Evolutionary conservation across 2,329 filamentous ascomycete species (phyloP), one percentile per base, ranked within the genome.

Genomic region (Alternaria postmessia): DNA sequence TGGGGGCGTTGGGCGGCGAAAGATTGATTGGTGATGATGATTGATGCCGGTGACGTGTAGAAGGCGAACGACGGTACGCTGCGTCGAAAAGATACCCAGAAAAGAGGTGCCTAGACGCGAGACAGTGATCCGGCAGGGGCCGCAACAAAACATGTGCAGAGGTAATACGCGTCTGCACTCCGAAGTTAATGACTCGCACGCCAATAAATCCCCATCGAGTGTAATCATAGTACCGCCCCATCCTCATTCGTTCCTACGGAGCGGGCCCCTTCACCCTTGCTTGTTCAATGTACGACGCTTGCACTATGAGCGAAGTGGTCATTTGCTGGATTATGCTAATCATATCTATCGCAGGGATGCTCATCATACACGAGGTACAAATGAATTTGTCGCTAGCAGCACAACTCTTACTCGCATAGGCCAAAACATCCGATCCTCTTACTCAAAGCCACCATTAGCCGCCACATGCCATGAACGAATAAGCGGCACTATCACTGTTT

Each of bases 161-260:
- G 56, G 58, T 57, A 65, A 65, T 69, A 72, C 69, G 69, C 68
- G 68, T 67, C 66, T 41, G 52, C 34, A 59, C 39, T 34, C 59
- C 39, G 59, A 58, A 62, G 54, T 51, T 47, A 62, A 71, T 71
- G 71, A 73, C 71, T 73, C 71, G 71, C 62, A 57, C 54, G 64
- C 66, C 67, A 69, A 64, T 70, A 51, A 67, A 65, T 67, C 51
- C 60, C 39, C 58, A 51, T 63, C 47, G 54, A 53, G 62, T 63
- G 62, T 72, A 70, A 69, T 70, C 59, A 68, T 68, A 70, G 61
- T 69, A 70, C 67, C 64, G 65, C 65, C 55, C 49, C 52, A 56
- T 44, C 57, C 57, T 65, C 49, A 72, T 73, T 75, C 66, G 72
- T 61, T 59, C 59, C 63, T 59, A 57, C 39, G 36, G 54, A 47